Conservation (phyloP, 2,329 filamentous ascomycete species). For the Scedosporium minutisporum region DNA sequence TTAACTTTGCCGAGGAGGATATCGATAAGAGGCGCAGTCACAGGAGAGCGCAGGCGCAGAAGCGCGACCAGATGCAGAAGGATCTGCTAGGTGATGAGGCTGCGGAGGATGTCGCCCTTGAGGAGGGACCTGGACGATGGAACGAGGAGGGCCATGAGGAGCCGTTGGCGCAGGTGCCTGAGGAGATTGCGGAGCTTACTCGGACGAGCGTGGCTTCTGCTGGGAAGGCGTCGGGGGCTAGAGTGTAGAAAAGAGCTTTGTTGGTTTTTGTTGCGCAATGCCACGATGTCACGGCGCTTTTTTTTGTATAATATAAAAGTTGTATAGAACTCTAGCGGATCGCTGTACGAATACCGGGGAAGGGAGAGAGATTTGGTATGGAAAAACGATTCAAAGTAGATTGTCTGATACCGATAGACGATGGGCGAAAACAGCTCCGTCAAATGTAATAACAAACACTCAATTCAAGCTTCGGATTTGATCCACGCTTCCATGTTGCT, state of each 20-base stretch:
- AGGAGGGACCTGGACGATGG: constrained; percentile 20
- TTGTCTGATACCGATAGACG: no score
- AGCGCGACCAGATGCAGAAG: constrained; percentile 12
- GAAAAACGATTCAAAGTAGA: no score
- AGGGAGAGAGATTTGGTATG: no score
- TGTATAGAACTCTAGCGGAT: no score
- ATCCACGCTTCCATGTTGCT: no score
- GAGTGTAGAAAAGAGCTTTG: neutral
- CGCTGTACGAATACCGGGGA: no score
- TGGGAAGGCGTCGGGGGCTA: neutral
- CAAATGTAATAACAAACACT: no score
- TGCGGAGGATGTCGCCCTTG: constrained; percentile 9
- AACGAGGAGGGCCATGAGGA: constrained; percentile 24
- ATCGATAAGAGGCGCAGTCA: constrained; percentile 22
- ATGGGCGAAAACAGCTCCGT: no score
- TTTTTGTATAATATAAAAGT: no score
- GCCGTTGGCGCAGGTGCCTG: constrained; percentile 11
- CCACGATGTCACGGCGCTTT: neutral
- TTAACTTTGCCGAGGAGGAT: constrained; percentile 36
- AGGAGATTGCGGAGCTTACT: neutral
- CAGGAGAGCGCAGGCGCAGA: constrained; percentile 9
- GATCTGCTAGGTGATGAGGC: constrained; percentile 13
- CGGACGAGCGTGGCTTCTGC: neutral
- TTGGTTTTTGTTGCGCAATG: neutral
- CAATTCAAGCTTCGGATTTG: neutral